Conservation (phyloP, 1,284 basidiomycete genomes). For the Trichosporon sp. region DNA sequence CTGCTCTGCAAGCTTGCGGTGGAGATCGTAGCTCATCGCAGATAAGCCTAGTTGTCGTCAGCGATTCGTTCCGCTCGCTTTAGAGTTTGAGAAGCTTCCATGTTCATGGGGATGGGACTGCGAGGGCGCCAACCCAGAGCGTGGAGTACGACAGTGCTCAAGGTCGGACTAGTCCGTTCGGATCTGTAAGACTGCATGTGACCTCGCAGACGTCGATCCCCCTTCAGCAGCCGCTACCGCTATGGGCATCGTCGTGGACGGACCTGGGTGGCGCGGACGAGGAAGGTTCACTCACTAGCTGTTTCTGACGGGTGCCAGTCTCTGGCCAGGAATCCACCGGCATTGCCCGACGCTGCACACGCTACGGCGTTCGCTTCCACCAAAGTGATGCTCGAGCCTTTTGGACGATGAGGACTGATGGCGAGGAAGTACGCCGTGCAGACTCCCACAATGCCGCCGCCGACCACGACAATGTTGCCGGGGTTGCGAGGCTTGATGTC, state of each 20-base stretch:
- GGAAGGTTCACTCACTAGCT: slow-evolving; percentile 30
- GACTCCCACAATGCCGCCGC: slow-evolving; percentile 74
- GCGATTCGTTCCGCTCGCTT: neutral
- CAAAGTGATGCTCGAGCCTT: slow-evolving; percentile 55
- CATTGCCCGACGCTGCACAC: slow-evolving; percentile 72
- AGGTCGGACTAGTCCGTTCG: neutral
- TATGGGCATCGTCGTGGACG: slow-evolving; percentile 18
- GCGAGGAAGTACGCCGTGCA: slow-evolving; percentile 59
- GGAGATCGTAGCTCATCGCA: slow-evolving; percentile 70
- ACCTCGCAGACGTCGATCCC: neutral
- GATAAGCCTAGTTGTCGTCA: slow-evolving; percentile 53
- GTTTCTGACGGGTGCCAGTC: slow-evolving; percentile 60
- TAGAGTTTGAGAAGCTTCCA: neutral
- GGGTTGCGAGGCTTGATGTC: neutral
- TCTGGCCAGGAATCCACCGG: slow-evolving; percentile 82
- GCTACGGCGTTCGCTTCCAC: slow-evolving; percentile 67
- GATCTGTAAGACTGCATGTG: too few relatives aligned
- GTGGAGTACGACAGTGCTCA: neutral
- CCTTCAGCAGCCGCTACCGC: too few relatives aligned
- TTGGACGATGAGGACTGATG: slow-evolving; percentile 23
- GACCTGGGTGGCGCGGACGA: neutral
- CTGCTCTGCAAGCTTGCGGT: slow-evolving; percentile 67
- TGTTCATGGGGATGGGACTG: neutral
- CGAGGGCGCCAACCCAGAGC: neutral
- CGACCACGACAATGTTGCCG: slow-evolving; percentile 42